These are phyloP conservation scores for Aristolochia californica DNA, from an alignment of 164 flowering plant genomes.

Conservation along the genomic window DNA sequence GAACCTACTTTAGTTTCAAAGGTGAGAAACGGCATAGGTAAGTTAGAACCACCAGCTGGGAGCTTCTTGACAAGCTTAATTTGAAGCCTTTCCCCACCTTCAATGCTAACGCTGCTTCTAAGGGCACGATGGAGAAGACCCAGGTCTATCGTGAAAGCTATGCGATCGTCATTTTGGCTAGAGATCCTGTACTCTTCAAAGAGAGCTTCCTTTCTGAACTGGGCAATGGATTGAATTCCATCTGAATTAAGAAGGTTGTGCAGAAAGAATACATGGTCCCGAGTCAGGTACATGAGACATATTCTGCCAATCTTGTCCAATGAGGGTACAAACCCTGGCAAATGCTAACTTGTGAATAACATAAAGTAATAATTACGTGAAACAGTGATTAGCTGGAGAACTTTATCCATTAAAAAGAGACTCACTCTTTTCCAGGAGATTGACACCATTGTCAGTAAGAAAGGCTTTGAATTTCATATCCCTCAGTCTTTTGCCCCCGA, in stretches of 20 bases:
- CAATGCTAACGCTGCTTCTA: conserved; percentile 57
- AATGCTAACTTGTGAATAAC: not conserved
- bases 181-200: conserved; percentile 82
- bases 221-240: conserved; percentile 77
- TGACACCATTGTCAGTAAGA: conserved; percentile 69
- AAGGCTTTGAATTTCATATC: conserved; percentile 91
- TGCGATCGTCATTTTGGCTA: conserved; percentile 76
- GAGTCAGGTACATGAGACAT: conserved; percentile 71
- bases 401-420: not conserved
- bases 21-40: conserved; percentile 76
- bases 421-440: conserved; percentile 57
- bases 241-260: conserved; percentile 79
- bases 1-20: conserved; percentile 52
- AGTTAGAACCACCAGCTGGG: conserved; percentile 49
- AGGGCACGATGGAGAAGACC: conserved; percentile 80
- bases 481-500: not conserved
- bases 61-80: conserved; percentile 85
- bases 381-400: not conserved
- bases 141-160: conserved; percentile 72
- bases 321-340: conserved; percentile 56
- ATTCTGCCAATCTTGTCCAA: conserved; percentile 72
- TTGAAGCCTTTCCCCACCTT: conserved; percentile 42
- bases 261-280: conserved; percentile 66
- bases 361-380: not conserved
- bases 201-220: conserved; percentile 60